Evolutionary conservation across 305 asterid genomes (phyloP), one percentile per base, ranked within the genome.

Genomic region (Solanum chacoense): DNA sequence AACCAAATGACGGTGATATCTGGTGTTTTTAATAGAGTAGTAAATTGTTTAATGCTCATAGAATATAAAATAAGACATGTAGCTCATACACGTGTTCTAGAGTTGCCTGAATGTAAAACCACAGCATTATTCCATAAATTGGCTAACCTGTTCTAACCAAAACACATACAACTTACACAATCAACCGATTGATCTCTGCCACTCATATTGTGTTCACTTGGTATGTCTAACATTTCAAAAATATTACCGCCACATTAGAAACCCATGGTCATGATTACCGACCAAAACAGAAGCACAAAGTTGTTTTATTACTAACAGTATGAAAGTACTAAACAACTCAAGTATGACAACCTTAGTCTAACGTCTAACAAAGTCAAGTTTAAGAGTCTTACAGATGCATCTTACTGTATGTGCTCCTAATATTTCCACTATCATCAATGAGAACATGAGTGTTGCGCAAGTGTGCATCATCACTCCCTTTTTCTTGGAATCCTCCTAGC

Each of bases 401-500:
- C 91, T 96, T 97, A 84, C 96, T 91, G 85, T 93, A 96, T 8
- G 94, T 94, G 93, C 94, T 92, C 87, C 91, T 90, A 85, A 97
- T 94, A 85, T 93, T 92, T 45, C 99, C 98, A 72, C 92, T 89
- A 40, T 97, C 95, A 90, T 97, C 99, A 88, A 97, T 93, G 90
- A 96, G 63, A 38, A 97, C 97, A 38, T 97, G 99, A 45, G 98
- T 92, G 92, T 96, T 97, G 89, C 97, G 84, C 91, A 97, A 88
- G 91, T 91, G 98, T 24, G 94, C 91, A 88, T 92, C 98, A 32
- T 95, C 98, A 35, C 94, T 90, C 88, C 98, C 98, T 88, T 92
- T 94, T 90, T 96, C 98, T 80, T 94, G 98, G 88, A 97, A 96
- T 85, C 99, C 99, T 85, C 99, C 98, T 72, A 97, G 98, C 29